Base-by-base conservation (phyloP, 108 stramenopile genomes). In the Discostella pseudostelligera region DNA sequence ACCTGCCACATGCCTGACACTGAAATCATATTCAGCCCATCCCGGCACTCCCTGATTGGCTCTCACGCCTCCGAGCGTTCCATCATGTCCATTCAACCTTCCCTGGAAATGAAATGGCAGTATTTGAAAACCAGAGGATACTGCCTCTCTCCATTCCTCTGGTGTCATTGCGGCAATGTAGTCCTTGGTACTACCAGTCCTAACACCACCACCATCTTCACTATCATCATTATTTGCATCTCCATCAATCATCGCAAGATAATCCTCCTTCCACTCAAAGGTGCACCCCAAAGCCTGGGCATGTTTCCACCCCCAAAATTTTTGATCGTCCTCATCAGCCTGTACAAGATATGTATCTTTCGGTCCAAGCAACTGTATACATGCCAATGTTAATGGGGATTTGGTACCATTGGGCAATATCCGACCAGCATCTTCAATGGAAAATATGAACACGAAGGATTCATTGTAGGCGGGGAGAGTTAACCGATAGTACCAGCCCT, bases 401-500 rank as follows among this genome's bases (percentile, higher is more conserved):
- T 84, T 78, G 32, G 50, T 22, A 10, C 50, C 50, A 35, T 67
- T 51, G 19, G 32, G 26, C 28, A 63, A 46, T 16, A 13, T 48
- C 28, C 67, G 58, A 5, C 84, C 82, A 22, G 89, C 81, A 84
- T 94, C 92, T 67, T 90, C 89, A 65, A 94, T 87, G 21, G 82
- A 81, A 64, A 88, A 76, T 40, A 94, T 90, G 65, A 94, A 85
- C 8, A 86, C 85, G 79, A 90, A 91, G 60, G 84, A 87, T 16
- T 76, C 81, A 53, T 84, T 83, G 32, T 65, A 51, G 49, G 74
- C 57, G 12, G 86, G 86, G 13, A 94, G 54, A 5, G 93, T 91
- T 22, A 94, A 59, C 28, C 93, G 85, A 63, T 91, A 90, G 69
- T 92, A 94, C 93, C 93, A 94, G 21, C 93, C 93, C 73, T 94